These are phyloP conservation scores for Candida oleophila DNA, from an alignment of 805 yeast genomes.

Conservation along the genomic window DNA sequence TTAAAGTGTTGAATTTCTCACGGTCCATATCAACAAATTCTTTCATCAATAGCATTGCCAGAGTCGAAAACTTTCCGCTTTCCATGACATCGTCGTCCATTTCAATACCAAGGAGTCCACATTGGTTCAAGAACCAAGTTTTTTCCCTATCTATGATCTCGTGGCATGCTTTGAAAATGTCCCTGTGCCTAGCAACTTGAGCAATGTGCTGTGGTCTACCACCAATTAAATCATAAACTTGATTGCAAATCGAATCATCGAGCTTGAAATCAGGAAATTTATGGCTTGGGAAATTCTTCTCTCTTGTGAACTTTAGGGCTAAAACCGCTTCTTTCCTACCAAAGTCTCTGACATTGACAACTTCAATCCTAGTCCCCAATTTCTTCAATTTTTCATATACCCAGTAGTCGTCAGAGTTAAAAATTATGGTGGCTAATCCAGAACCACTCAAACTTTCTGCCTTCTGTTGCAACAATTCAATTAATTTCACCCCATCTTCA, in stretches of 20 bases:
- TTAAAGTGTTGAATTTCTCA: conserved; percentile 25
- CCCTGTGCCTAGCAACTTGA: conserved; percentile 60
- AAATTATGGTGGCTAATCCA: conserved; percentile 66
- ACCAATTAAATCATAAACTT: conserved; percentile 69
- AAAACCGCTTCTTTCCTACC: conserved; percentile 51
- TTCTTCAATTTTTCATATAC: conserved; percentile 72
- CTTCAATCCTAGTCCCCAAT: conserved; percentile 72
- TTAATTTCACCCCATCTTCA: conserved; percentile 66
- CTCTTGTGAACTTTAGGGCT: conserved; percentile 54
- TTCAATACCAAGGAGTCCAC: conserved; percentile 70
- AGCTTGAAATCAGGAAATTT: conserved; percentile 39
- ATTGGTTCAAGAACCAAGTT: conserved; percentile 82
- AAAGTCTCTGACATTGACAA: conserved; percentile 67
- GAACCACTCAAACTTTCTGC: conserved; percentile 78
- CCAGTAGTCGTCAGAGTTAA: conserved; percentile 87
- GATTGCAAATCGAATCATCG: conserved; percentile 38
- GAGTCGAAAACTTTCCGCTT: conserved; percentile 68
- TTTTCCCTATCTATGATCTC: conserved; percentile 74
- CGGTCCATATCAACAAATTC: conserved; percentile 71
- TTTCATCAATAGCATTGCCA: conserved; percentile 72
- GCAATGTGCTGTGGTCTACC: conserved; percentile 83
- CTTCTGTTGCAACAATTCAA: conserved; percentile 78
- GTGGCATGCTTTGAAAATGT: conserved; percentile 62
- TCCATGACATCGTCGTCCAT: conserved; percentile 94
- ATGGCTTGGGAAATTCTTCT: conserved; percentile 28